Evolutionary conservation across 352 stramenopile genomes (phyloP).

Genomic region (Globisporangium polare): DNA sequence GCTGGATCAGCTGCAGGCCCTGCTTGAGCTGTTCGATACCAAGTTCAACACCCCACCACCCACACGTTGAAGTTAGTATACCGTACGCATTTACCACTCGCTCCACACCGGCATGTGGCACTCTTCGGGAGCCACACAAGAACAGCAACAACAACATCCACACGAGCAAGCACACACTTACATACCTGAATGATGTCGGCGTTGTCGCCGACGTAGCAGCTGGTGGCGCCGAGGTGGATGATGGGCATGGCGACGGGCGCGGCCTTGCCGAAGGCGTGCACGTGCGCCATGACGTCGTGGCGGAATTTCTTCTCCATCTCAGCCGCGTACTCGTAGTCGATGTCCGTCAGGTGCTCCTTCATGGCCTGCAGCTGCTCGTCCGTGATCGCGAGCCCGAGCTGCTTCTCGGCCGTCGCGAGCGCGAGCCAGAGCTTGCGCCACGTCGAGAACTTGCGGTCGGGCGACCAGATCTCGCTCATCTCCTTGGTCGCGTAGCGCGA

Average conservation of each 20-base stretch:
- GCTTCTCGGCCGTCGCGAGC: slow-evolving; percentile 95
- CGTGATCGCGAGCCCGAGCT: slow-evolving; percentile 96
- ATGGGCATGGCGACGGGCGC: slow-evolving; percentile 97
- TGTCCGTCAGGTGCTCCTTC: slow-evolving; percentile 93
- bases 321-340: slow-evolving; percentile 97
- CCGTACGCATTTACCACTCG: too few species aligned
- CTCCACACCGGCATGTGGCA: not conserved
- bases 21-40: slow-evolving; percentile 83
- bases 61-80: slow-evolving; percentile 11
- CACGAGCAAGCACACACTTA: not conserved
- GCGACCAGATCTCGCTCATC: slow-evolving; percentile 99
- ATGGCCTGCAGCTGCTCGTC: slow-evolving; percentile 98
- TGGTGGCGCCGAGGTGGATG: slow-evolving; percentile 98
- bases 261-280: slow-evolving; percentile 97
- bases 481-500: slow-evolving; percentile 98
- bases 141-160: not conserved
- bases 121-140: not conserved
- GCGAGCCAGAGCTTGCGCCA: slow-evolving; percentile 98
- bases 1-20: slow-evolving; percentile 92
- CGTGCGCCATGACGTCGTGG: slow-evolving; percentile 99
- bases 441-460: slow-evolving; percentile 98
- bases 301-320: slow-evolving; percentile 98
- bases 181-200: slow-evolving; percentile 96
- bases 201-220: slow-evolving; percentile 99
- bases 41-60: slow-evolving; percentile 2